phyloP scores from a whole-genome alignment of 1,284 basidiomycete species.

The Takashimella koratensis region DNA sequence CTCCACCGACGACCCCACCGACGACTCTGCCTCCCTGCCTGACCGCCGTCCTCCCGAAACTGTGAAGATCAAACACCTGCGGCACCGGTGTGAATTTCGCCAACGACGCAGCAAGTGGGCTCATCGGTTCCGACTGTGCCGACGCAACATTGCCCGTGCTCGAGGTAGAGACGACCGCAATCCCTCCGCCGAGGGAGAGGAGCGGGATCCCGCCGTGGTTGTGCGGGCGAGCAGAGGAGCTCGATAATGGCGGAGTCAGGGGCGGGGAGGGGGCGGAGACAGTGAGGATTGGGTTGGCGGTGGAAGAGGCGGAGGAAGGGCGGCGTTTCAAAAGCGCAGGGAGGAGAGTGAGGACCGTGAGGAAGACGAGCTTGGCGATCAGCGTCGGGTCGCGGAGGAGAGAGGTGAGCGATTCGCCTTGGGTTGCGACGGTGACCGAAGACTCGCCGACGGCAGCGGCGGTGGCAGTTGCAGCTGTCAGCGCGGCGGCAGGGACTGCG shows the following conservation, averaged over 20 bases:
- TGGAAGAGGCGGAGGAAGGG: background rate
- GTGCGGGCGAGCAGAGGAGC: background rate
- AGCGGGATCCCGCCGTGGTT: too few relatives aligned
- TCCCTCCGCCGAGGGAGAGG: too few relatives aligned
- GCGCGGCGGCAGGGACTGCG: constrained; percentile 25
- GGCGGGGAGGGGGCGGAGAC: constrained; percentile 6
- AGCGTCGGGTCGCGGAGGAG: constrained; percentile 48
- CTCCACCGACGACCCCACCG: constrained; percentile 8
- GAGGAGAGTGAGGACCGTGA: constrained; percentile 45
- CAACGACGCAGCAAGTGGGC: constrained; percentile 31
- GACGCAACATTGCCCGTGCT: too few relatives aligned
- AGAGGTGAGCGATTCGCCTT: constrained; percentile 44
- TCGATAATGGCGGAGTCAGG: constrained; percentile 9
- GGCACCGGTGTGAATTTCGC: constrained; percentile 44
- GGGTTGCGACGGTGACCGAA: constrained; percentile 1
- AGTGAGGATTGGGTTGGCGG: constrained; percentile 6
- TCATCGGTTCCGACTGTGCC: constrained; percentile 17
- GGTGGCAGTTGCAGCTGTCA: constrained; percentile 9
- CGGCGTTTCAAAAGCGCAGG: constrained; percentile 48
- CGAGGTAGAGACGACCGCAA: too few relatives aligned
- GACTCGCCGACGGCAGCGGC: constrained; percentile 7
- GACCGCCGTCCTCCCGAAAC: constrained; percentile 34
- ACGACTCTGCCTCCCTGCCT: constrained; percentile 29
- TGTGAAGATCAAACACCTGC: constrained; percentile 39
- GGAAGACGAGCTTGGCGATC: constrained; percentile 47